Base-by-base conservation (phyloP, 225 moss, liverwort and hornwort genomes). In the Pseudisothecium myosuroides region DNA sequence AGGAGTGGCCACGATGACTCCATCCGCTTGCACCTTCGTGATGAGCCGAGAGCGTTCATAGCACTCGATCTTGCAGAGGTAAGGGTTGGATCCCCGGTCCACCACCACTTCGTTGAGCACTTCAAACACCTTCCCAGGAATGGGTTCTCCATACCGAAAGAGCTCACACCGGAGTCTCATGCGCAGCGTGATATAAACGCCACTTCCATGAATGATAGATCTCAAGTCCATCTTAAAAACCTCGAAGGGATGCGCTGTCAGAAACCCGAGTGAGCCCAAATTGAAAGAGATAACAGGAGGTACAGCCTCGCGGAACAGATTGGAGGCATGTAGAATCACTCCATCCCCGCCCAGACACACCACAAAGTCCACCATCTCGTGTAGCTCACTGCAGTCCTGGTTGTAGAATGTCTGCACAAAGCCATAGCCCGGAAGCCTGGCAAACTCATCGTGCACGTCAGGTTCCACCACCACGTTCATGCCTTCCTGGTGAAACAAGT, bases 11-110 rank as follows among this genome's bases (percentile, higher is more conserved):
- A 98, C 93, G 65, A 98, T 96, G 21, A 98, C 97, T 87, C 98
- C 98, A 84, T 98, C 97, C 59, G 96, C 97, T 93, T 98, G 97
- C 65, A 98, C 97, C 94, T 98, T 98, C 28, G 98, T 98, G 81
- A 98, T 97, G 60, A 98, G 96, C 61, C 95, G 95, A 86, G 96
- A 95, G 74, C 96, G 96, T 72, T 98, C 97, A 36, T 96, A 98
- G 89, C 98, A 98, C 93, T 97, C 97, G 60, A 98, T 96, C 86
- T 96, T 98, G 92, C 96, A 97, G 37, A 98, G 95, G 67, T 98
- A 98, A 34, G 98, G 98, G 80, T 96, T 98, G 26, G 98, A 98
- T 11, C 97, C 98, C 32, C 97, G 94, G 83, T 98, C 98, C 80
- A 98, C 95, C 36, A 98, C 98, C 41, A 98, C 97, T 93, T 98